Evolutionary conservation across 805 yeast genomes (phyloP).

Genomic region (Myxozyma mucilagina): DNA sequence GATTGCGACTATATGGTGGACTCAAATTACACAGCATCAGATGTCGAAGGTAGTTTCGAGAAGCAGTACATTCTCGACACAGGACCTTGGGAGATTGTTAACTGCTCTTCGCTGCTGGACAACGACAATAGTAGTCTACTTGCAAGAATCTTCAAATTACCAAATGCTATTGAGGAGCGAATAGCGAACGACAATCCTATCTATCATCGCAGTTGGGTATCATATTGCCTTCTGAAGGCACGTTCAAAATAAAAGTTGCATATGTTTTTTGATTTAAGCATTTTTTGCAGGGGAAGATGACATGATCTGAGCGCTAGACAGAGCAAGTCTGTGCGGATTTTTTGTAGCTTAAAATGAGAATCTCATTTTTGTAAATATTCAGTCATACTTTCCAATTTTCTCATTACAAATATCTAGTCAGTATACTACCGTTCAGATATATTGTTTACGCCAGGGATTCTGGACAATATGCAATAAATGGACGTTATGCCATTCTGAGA

Average conservation of each 20-base stretch:
- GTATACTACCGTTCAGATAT: too few relatives aligned
- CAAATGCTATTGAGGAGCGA: conserved; percentile 14
- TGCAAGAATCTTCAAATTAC: conserved; percentile 24
- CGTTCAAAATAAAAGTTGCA: neutral
- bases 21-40: conserved; percentile 26
- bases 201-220: conserved; percentile 15
- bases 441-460: too few relatives aligned
- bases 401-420: too few relatives aligned
- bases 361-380: too few relatives aligned
- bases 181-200: conserved; percentile 4
- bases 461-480: too few relatives aligned
- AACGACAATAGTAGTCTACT: conserved; percentile 14
- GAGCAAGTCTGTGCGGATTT: too few relatives aligned
- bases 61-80: conserved; percentile 16
- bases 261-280: neutral
- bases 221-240: conserved; percentile 19
- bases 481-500: too few relatives aligned
- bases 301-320: neutral
- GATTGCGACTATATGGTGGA: conserved; percentile 75
- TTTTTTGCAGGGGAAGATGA: neutral
- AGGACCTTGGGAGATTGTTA: conserved; percentile 17
- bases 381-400: too few relatives aligned
- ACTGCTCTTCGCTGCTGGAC: conserved; percentile 19
- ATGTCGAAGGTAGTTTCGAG: conserved; percentile 11
- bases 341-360: too few relatives aligned